These are phyloP conservation scores for Saccharata proteae DNA, from an alignment of 2,329 filamentous ascomycete genomes.

Conservation along the genomic window DNA sequence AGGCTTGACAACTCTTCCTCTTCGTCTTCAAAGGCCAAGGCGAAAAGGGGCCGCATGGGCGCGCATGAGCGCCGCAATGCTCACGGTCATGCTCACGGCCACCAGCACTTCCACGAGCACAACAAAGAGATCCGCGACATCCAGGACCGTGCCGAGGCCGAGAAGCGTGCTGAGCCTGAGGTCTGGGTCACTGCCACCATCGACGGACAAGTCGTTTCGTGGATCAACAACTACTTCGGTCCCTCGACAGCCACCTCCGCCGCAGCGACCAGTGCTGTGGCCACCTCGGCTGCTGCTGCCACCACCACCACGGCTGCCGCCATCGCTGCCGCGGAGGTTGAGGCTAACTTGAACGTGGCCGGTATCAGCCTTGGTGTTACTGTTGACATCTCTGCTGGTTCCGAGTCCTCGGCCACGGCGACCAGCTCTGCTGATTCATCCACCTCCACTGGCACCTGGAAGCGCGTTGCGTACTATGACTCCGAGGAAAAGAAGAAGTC, in stretches of 20 bases:
- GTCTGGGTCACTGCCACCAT: slow-evolving; percentile 49
- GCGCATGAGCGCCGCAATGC: slow-evolving; percentile 19
- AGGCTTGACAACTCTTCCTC: slow-evolving; percentile 29
- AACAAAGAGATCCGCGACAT: slow-evolving; percentile 21
- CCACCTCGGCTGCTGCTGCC: slow-evolving; percentile 9
- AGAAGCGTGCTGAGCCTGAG: slow-evolving; percentile 20
- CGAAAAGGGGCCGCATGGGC: slow-evolving; percentile 13
- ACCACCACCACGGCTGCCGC: slow-evolving; percentile 9
- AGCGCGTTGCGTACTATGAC: slow-evolving; percentile 24
- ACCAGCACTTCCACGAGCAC: slow-evolving; percentile 38
- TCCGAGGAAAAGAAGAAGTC: slow-evolving; percentile 10
- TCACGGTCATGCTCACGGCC: slow-evolving; percentile 35
- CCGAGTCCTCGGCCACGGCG: slow-evolving; percentile 8
- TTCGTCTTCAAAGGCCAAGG: slow-evolving; percentile 11
- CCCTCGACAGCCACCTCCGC: slow-evolving; percentile 11
- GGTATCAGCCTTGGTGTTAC: no score
- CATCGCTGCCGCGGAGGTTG: no score
- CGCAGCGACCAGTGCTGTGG: slow-evolving; percentile 10
- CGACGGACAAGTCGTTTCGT: slow-evolving; percentile 44
- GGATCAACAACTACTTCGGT: slow-evolving; percentile 44
- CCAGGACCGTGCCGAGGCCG: slow-evolving; percentile 10
- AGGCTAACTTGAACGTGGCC: no score
- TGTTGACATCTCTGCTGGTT: no score
- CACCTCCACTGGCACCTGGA: slow-evolving; percentile 13
- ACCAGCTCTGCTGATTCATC: slow-evolving; percentile 9